Evolutionary conservation across 805 yeast genomes (phyloP).

Genomic region (Metschnikowia vanudenii): DNA sequence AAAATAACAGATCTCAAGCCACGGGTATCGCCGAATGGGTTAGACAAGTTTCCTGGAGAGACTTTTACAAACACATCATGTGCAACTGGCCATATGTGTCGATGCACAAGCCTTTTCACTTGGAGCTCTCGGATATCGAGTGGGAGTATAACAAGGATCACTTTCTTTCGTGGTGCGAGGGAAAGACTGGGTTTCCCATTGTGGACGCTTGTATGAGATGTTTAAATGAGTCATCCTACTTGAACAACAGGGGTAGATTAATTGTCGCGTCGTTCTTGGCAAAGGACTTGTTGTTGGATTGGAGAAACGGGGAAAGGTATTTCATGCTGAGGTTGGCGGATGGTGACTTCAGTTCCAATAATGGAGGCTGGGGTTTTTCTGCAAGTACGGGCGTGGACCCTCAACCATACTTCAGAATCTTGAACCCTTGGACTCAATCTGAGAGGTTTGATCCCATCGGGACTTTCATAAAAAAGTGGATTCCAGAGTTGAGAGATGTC

Average conservation of each 20-base stretch:
- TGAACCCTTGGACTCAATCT: constrained; percentile 52
- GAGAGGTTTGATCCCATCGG: constrained; percentile 50
- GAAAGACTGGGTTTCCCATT: constrained; percentile 54
- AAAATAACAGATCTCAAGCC: constrained; percentile 26
- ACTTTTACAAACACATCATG: constrained; percentile 51
- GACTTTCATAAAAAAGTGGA: constrained; percentile 47
- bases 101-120: constrained; percentile 50
- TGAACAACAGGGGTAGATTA: constrained; percentile 56
- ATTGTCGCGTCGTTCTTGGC: constrained; percentile 51
- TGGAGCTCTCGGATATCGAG: constrained; percentile 39
- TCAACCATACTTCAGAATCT: constrained; percentile 56
- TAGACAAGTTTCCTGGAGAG: constrained; percentile 59
- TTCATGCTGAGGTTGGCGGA: constrained; percentile 50
- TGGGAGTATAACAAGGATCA: constrained; percentile 44
- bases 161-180: constrained; percentile 51
- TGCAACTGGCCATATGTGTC: constrained; percentile 50
- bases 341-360: constrained; percentile 53
- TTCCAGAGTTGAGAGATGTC: constrained; percentile 43
- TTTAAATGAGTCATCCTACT: constrained; percentile 49
- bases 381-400: constrained; percentile 53
- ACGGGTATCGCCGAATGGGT: constrained; percentile 44
- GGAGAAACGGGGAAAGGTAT: constrained; percentile 55
- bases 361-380: constrained; percentile 59
- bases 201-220: constrained; percentile 60
- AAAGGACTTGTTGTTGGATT: constrained; percentile 51